Evolutionary conservation across 371 early-diverging fungal species (phyloP).

Genomic region (Funneliformis caledonium): DNA sequence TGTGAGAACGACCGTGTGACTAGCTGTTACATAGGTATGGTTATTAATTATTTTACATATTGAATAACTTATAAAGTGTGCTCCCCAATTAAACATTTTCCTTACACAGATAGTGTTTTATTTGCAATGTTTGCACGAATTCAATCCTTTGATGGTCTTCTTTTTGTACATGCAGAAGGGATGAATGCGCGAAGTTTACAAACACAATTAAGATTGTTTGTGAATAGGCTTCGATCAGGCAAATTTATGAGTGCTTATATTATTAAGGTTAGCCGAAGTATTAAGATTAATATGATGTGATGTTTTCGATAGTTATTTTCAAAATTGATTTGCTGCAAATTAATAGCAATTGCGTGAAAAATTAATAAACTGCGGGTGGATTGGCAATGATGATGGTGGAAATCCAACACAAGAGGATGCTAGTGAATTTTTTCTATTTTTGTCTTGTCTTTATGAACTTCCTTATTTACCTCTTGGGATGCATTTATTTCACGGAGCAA

Average conservation of each 20-base stretch:
- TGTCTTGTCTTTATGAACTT: slow-evolving; percentile 58
- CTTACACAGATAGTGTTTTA: slow-evolving; percentile 49
- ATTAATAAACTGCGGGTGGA: slow-evolving; percentile 58
- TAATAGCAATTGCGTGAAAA: slow-evolving; percentile 52
- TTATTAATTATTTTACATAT: neutral
- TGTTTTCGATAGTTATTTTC: neutral
- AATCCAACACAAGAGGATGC: slow-evolving; percentile 62
- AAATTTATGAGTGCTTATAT: slow-evolving; percentile 51
- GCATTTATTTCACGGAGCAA: slow-evolving; percentile 62
- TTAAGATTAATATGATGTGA: neutral
- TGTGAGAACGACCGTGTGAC: slow-evolving; percentile 61
- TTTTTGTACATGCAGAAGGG: slow-evolving; percentile 36
- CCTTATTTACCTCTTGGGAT: slow-evolving; percentile 64
- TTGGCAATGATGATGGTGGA: slow-evolving; percentile 44
- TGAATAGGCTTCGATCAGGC: slow-evolving; percentile 60
- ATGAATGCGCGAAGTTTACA: slow-evolving; percentile 48
- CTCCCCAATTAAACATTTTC: neutral
- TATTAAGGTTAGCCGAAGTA: slow-evolving; percentile 42
- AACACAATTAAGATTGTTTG: slow-evolving; percentile 56
- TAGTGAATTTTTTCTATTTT: slow-evolving; percentile 60
- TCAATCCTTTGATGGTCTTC: slow-evolving; percentile 56
- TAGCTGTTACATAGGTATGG: slow-evolving; percentile 61
- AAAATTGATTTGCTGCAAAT: slow-evolving; percentile 7
- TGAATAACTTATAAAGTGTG: neutral
- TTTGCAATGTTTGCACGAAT: slow-evolving; percentile 66